Conservation (phyloP, 371 early-diverging fungal species). For the Quaeritorhiza haematococci region DNA sequence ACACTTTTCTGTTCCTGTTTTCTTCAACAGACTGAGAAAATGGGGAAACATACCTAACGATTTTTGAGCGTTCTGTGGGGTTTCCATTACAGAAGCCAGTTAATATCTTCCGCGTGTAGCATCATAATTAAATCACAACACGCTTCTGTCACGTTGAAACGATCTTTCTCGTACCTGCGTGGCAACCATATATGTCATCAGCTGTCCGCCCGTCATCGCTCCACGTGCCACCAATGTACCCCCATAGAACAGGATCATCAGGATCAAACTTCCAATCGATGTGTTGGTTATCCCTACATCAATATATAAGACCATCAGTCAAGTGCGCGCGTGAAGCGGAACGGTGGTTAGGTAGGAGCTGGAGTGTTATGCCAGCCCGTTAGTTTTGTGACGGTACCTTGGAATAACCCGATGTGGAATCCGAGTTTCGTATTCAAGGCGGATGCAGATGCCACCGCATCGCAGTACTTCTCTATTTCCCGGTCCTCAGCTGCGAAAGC, state of each 20-base stretch:
- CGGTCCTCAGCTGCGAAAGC: slow-evolving; percentile 68
- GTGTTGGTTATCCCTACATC: slow-evolving; percentile 56
- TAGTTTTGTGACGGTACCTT: slow-evolving; percentile 40
- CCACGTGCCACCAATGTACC: slow-evolving; percentile 64
- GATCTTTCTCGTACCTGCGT: no score
- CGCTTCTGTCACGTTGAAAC: no score
- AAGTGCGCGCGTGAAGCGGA: no score
- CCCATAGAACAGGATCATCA: slow-evolving; percentile 70
- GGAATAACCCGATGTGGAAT: slow-evolving; percentile 74
- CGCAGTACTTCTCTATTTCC: slow-evolving; percentile 56
- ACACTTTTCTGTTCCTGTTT: background rate
- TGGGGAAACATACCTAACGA: slow-evolving; percentile 45
- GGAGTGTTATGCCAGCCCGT: no score
- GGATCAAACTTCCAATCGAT: slow-evolving; percentile 64
- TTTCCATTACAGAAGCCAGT: no score
- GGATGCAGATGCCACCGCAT: slow-evolving; percentile 43
- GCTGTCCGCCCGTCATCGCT: slow-evolving; percentile 57
- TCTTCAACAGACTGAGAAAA: slow-evolving; percentile 1
- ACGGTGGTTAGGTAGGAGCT: no score
- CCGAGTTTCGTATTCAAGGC: slow-evolving; percentile 51
- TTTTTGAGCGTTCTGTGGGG: slow-evolving; percentile 69
- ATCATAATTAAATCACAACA: no score
- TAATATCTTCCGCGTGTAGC: no score
- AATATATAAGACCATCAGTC: background rate
- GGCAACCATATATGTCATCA: slow-evolving; percentile 62